Percentiles rank a stretch among this genome's conserved stretches.
Evolutionary conservation across 73 alveolate genomes (phyloP).

Genomic region (Paraurostyla sp.): DNA sequence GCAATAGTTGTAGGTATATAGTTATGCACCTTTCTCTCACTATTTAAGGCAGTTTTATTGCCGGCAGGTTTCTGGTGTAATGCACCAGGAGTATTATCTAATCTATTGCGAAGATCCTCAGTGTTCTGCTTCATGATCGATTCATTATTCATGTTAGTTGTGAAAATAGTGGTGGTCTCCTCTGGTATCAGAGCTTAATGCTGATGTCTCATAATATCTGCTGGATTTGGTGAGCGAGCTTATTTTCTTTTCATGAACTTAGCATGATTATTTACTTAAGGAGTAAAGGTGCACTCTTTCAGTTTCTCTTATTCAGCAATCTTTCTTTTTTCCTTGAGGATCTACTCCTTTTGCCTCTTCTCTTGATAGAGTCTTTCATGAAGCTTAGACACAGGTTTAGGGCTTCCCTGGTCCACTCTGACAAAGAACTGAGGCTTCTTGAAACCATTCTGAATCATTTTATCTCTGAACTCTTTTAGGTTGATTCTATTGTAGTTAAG

Average conservation of each 20-base stretch:
- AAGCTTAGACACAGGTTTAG: conserved; percentile 41
- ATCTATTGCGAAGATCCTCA: too few relatives aligned
- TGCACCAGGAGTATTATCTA: too few relatives aligned
- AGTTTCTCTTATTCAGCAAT: neutral
- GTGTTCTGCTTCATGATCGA: neutral
- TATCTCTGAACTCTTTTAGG: conserved; percentile 25
- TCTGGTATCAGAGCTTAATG: neutral
- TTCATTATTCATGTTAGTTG: neutral
- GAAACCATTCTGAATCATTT: conserved; percentile 46
- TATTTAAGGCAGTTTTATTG: neutral
- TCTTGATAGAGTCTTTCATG: conserved; percentile 51
- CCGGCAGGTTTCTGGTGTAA: too few relatives aligned
- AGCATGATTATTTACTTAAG: neutral
- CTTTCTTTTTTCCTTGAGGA: neutral
- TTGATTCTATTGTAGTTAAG: neutral
- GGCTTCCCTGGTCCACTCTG: conserved; percentile 17
- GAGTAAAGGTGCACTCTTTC: conserved; percentile 51
- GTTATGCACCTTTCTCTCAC: neutral
- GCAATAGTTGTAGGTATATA: neutral
- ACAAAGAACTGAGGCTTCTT: conserved; percentile 33
- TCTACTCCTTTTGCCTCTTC: neutral
- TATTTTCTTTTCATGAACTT: conserved; percentile 16
- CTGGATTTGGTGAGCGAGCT: conserved; percentile 49
- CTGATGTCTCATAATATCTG: conserved; percentile 1
- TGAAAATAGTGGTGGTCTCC: neutral